Percentiles rank a stretch among this genome's conserved stretches.
These are phyloP conservation scores for Eucalyptus pauciflora DNA, from an alignment of 345 rosid species.

Conservation along the genomic window DNA sequence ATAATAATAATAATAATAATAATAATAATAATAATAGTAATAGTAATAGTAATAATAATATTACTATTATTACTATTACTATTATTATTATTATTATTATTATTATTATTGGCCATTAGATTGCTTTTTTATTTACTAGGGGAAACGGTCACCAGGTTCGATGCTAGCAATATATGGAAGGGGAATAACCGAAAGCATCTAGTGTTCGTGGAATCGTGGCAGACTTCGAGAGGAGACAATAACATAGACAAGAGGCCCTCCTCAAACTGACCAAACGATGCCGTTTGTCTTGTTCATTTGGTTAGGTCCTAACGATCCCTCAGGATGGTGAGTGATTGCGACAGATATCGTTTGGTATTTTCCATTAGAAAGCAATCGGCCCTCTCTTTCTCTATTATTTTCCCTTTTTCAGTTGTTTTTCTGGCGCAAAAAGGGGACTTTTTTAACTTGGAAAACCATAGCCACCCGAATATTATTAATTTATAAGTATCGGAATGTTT, in stretches of 20 bases:
- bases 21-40: too few species aligned
- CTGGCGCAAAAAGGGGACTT: too few species aligned
- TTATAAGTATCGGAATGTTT: too few species aligned
- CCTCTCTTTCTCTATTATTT: background rate
- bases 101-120: background rate
- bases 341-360: background rate
- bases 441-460: background rate
- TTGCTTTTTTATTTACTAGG: background rate
- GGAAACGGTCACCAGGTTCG: background rate
- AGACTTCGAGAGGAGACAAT: background rate
- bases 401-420: background rate
- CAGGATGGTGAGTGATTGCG: background rate
- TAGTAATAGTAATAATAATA: too few species aligned
- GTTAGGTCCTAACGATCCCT: background rate
- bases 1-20: too few species aligned
- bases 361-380: background rate
- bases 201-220: accelerated
- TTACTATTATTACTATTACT: too few species aligned
- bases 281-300: background rate
- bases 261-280: background rate
- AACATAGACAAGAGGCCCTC: background rate
- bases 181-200: background rate
- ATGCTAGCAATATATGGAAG: background rate
- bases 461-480: too few species aligned
- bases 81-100: too few species aligned